Percentiles rank a stretch among this genome's conserved stretches.
Conservation (phyloP, 1,139 yeast genomes). For the Geotrichum phurueaensis region DNA sequence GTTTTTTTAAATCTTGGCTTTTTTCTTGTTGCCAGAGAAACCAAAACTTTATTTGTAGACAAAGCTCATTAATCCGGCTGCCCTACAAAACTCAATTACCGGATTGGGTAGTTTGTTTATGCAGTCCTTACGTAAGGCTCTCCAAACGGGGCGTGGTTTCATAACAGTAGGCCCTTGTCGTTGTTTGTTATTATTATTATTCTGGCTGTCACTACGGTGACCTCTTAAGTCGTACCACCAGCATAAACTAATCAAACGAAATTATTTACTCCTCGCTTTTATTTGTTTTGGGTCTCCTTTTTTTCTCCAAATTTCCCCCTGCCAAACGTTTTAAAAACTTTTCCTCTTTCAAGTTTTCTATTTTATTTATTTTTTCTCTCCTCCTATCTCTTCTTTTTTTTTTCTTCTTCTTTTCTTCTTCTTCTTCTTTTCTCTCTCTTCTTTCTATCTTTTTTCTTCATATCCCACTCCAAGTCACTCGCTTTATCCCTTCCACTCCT, state of each 20-base stretch:
- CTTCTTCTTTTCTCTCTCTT: not conserved
- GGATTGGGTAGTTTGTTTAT: not conserved
- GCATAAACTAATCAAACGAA: not conserved
- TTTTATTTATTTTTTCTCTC: not conserved
- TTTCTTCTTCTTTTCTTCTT: not conserved
- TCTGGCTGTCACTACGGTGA: not conserved
- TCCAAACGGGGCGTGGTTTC: not conserved
- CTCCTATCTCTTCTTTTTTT: not conserved
- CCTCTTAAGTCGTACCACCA: not conserved
- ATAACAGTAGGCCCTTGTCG: not conserved
- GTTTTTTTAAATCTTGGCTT: not conserved
- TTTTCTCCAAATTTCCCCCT: not conserved
- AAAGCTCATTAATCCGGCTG: not conserved
- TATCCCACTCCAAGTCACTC: conserved; percentile 7
- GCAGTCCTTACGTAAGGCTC: not conserved
- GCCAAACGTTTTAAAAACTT: not conserved
- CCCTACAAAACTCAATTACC: not conserved
- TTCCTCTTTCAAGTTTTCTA: not conserved
- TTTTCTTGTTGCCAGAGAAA: not conserved
- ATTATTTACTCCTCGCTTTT: not conserved
- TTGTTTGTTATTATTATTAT: no score
- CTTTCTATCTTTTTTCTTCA: not conserved
- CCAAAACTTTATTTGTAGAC: not conserved
- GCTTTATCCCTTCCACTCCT: not conserved
- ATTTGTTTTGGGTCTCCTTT: not conserved